These are phyloP conservation scores for Discostella stelligeroides DNA, from an alignment of 108 stramenopile species.

Conservation along the genomic window DNA sequence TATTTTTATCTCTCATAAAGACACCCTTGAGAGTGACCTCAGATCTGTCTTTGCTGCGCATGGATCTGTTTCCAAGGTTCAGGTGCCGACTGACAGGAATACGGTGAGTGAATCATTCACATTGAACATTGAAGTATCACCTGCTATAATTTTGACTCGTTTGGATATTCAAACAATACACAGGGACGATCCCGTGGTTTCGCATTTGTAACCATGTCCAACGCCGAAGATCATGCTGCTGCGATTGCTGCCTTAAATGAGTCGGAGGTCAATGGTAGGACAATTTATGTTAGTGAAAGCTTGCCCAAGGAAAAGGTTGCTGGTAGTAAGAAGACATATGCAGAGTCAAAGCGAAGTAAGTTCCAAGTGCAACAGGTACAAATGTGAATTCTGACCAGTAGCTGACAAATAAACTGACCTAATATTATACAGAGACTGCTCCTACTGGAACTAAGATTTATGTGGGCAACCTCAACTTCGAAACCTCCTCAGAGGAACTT, in stretches of 20 bases:
- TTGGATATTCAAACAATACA: too few species aligned
- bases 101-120: slow-evolving; percentile 22
- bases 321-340: slow-evolving; percentile 30
- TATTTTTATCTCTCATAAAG: background rate
- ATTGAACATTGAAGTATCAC: background rate
- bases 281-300: slow-evolving; percentile 67
- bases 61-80: slow-evolving; percentile 84
- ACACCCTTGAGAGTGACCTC: slow-evolving; percentile 71
- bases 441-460: slow-evolving; percentile 62
- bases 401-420: background rate
- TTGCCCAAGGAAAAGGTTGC: slow-evolving; percentile 65
- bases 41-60: slow-evolving; percentile 71
- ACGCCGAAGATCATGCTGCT: slow-evolving; percentile 59
- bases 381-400: background rate
- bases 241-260: slow-evolving; percentile 67
- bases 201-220: slow-evolving; percentile 85
- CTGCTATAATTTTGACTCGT: too few species aligned
- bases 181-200: slow-evolving; percentile 66
- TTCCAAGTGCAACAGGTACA: background rate
- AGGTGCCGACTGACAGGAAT: slow-evolving; percentile 81
- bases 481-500: slow-evolving; percentile 65
- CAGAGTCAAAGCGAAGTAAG: slow-evolving; percentile 25
- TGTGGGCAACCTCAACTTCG: slow-evolving; percentile 82
- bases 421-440: background rate
- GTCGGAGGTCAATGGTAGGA: slow-evolving; percentile 59